Evolutionary conservation across 2,329 filamentous ascomycete species (phyloP), one percentile per base, ranked within the genome.

Genomic region (Beauveria caledonica): DNA sequence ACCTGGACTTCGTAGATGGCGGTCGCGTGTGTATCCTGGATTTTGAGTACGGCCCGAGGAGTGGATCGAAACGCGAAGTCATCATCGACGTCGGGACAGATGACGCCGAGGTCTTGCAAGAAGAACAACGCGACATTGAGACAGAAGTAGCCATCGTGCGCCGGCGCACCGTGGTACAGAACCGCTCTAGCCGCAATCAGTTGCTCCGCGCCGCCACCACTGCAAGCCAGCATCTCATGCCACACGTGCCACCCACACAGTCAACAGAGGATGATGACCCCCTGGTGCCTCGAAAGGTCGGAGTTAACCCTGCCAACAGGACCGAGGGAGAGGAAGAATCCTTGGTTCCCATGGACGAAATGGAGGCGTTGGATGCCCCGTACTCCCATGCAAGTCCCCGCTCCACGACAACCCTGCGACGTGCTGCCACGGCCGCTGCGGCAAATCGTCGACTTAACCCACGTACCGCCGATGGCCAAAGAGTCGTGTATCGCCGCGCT

Each of bases 81-180:
- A 86, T 80, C 1, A 87, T 94, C 57, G 89, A 93, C 68, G 84
- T 93, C 27, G 90, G 90, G 11, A 85, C 86, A 36, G 81, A 81
- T 25, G 79, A 86, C 52, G 84, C 89, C 0, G 88, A 91, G 69
- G 75, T 85, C 0, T 74, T 94, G 19, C 84, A 87, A 66, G 90
- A 93, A 69, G 87, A 90, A 67, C 81, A 83, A 64, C 84, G 87
- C 23, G 89, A 90, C 66, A 77, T 93, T 61, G 89, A 87, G 60
- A 84, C 86, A 1, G 89, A 92, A 70, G 89, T 94, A 21, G 90
- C 89, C 64, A 85, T 93, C 66, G 88, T 90, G 55, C 82, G 89
- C 65, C 81, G 88, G 64, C 80, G 89, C 64, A 92, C 89, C 3
- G 86, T 89, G 17, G 81, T 87, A 40, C 84, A 86, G 67, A 81